Base-by-base conservation (phyloP, 805 yeast species). In the Yarrowia hollandica region DNA sequence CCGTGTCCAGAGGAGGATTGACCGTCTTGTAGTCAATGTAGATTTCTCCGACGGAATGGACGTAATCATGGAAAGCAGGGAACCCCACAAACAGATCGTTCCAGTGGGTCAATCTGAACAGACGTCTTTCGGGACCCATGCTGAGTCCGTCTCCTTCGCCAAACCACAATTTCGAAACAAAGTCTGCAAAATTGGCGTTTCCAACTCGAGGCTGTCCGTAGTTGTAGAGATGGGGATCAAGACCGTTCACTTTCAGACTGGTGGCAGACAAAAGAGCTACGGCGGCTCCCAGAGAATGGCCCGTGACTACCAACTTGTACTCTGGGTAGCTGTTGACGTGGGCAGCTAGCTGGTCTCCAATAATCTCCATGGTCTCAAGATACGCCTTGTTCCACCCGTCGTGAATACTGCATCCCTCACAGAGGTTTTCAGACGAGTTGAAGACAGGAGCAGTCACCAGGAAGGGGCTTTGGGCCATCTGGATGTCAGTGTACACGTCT, bases 281-380 rank as follows among this genome's bases (percentile, higher is more conserved):
- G 0, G 90, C 90, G 5, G 84, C 94, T 1, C 90, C 91, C 34
- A 87, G 70, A 0, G 94, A 87, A 69, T 88, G 95, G 0, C 95
- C 94, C 0, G 82, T 72, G 1, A 85, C 75, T 2, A 79, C 75
- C 1, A 85, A 60, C 22, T 74, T 67, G 66, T 83, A 84, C 15
- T 75, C 77, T 0, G 82, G 80, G 65, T 77, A 69, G 19, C 18
- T 15, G 35, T 8, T 19, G 5, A 44, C 25, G 10, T 28, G 35
- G 2, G 18, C 35, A n/a, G 34, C 26, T 5, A 44, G 18, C 18
- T 44, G 21, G 19, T 28, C 35, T 18, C 52, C 52, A 44, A 30
- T 28, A 21, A 19, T 28, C 8, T 28, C 35, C 52, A 44, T 26
- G 9, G 52, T 44, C 26, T 44, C 52, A 12, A 28, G 26, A 35